These are phyloP conservation scores for Nicotiana tomentosiformis DNA, from an alignment of 257 asterid species.

Conservation along the genomic window DNA sequence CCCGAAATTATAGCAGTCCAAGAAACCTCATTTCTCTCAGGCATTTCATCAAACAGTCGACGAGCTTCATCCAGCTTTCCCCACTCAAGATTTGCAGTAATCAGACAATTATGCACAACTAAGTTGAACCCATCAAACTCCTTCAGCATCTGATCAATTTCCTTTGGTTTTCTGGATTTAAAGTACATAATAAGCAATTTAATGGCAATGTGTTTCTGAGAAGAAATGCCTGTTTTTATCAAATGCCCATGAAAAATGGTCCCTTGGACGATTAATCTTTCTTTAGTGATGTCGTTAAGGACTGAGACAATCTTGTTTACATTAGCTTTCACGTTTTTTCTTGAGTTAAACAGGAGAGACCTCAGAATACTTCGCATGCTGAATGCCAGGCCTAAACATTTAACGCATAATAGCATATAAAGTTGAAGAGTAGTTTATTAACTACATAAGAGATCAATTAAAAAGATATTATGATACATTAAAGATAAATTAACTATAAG, in stretches of 20 bases:
- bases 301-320: slow-evolving; percentile 28
- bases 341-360: slow-evolving; percentile 29
- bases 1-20: slow-evolving; percentile 77
- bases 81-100: slow-evolving; percentile 43
- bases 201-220: slow-evolving; percentile 49
- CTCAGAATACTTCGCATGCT: slow-evolving; percentile 12
- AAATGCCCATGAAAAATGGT: slow-evolving; percentile 58
- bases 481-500: too few relatives aligned
- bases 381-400: background rate
- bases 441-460: too few relatives aligned
- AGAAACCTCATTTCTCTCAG: slow-evolving; percentile 64
- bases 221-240: slow-evolving; percentile 56
- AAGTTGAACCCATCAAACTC: slow-evolving; percentile 67
- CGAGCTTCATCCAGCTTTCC: slow-evolving; percentile 45
- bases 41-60: slow-evolving; percentile 78
- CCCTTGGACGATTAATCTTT: slow-evolving; percentile 35
- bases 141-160: slow-evolving; percentile 54
- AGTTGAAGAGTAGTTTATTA: too few relatives aligned
- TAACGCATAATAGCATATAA: too few relatives aligned
- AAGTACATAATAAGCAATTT: slow-evolving; percentile 60
- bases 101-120: slow-evolving; percentile 67
- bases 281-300: slow-evolving; percentile 33
- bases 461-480: too few relatives aligned
- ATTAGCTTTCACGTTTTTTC: slow-evolving; percentile 31
- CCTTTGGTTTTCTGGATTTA: slow-evolving; percentile 36